phyloP scores from a whole-genome alignment of 257 asterid genomes.

The Penstemon newberryi region DNA sequence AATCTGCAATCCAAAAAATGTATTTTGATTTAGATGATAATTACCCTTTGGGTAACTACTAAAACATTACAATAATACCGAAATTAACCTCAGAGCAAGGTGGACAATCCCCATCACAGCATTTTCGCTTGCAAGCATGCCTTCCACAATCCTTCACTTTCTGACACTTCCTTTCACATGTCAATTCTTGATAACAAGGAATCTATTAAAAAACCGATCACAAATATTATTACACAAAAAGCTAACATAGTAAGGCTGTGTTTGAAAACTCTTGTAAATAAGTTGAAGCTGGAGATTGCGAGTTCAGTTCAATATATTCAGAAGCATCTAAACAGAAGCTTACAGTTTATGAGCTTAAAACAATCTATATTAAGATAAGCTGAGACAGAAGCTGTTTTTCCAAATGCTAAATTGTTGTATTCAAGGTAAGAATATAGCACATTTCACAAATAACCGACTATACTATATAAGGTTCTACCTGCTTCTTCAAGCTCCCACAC shows the following conservation, averaged over 20 bases:
- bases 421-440: neutral
- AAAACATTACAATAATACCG: neutral
- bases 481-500: conserved; percentile 93
- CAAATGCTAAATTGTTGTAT: too few species aligned
- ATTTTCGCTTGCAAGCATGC: conserved; percentile 90
- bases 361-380: too few species aligned
- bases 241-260: too few species aligned
- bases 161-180: conserved; percentile 93
- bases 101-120: conserved; percentile 97
- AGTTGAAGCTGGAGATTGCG: too few species aligned
- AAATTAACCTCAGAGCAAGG: conserved; percentile 87
- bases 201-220: conserved; percentile 59
- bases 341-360: too few species aligned
- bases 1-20: conserved; percentile 46
- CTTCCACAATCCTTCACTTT: conserved; percentile 76
- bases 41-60: neutral
- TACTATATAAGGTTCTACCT: conserved; percentile 42
- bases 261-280: too few species aligned
- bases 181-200: conserved; percentile 91
- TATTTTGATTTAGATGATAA: conserved; percentile 6
- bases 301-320: too few species aligned
- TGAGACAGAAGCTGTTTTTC: too few species aligned
- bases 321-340: too few species aligned
- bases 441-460: conserved; percentile 17
- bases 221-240: conserved; percentile 5